Percentiles rank a stretch among this genome's conserved stretches.
phyloP scores from a whole-genome alignment of 192 early-diverging fungal genomes.

The Irineochytrium annulatum region DNA sequence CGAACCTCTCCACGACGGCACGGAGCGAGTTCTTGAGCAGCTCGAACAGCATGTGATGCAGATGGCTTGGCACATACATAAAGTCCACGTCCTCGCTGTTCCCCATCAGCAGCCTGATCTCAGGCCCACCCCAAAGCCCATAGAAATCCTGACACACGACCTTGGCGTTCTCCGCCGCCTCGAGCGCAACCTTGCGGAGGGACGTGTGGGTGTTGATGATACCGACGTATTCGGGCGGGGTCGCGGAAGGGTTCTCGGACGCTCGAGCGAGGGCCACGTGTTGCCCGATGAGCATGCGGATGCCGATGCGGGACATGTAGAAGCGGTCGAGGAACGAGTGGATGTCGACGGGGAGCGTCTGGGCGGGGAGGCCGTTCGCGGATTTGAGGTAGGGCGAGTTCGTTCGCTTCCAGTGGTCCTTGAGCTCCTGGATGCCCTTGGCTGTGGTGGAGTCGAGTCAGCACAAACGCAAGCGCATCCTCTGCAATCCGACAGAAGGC shows the following conservation, averaged over 20 bases:
- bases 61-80: constrained; percentile 92
- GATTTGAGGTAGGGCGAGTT: no score
- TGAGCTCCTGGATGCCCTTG: constrained; percentile 91
- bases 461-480: neutral
- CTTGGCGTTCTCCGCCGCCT: constrained; percentile 86
- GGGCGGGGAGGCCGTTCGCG: no score
- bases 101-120: constrained; percentile 53
- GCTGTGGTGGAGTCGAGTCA: constrained; percentile 61
- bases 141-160: constrained; percentile 90
- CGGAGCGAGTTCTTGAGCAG: constrained; percentile 94
- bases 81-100: constrained; percentile 71
- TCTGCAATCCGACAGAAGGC: no score
- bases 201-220: constrained; percentile 90
- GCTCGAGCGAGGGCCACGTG: constrained; percentile 38
- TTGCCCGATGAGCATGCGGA: constrained; percentile 91
- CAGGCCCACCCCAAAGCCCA: constrained; percentile 65
- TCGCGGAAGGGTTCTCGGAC: constrained; percentile 11
- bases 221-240: constrained; percentile 72
- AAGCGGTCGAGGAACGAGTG: constrained; percentile 93
- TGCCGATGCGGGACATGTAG: constrained; percentile 97
- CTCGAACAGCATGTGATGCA: constrained; percentile 98
- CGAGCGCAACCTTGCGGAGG: constrained; percentile 73
- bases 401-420: constrained; percentile 54
- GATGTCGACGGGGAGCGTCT: constrained; percentile 63
- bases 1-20: constrained; percentile 88